Conservation (phyloP, 2,329 filamentous ascomycete species). For the Apiospora marii region DNA sequence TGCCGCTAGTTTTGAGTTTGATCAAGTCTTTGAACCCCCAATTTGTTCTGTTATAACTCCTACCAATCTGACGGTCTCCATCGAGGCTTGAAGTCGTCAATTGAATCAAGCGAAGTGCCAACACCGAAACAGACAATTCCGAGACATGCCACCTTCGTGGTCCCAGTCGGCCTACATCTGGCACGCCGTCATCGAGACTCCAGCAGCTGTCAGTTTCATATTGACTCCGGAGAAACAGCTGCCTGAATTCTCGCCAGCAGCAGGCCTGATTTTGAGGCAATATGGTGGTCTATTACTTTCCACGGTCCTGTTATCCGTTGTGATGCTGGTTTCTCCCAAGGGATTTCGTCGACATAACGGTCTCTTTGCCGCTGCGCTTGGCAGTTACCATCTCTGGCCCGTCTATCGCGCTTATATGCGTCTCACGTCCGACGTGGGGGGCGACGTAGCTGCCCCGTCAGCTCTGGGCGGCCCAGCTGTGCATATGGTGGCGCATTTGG, state of each 20-base stretch:
- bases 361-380: constrained; percentile 50
- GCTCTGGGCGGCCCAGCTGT: constrained; percentile 55
- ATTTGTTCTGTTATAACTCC: not conserved
- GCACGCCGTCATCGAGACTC: constrained; percentile 50
- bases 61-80: not conserved
- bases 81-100: not conserved
- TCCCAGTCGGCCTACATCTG: constrained; percentile 44
- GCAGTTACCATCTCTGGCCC: constrained; percentile 59
- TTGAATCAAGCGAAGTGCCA: not conserved
- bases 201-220: constrained; percentile 56
- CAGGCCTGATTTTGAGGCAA: constrained; percentile 53
- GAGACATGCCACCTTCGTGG: constrained; percentile 28
- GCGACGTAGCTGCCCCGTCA: constrained; percentile 30
- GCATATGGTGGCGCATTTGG: constrained; percentile 53
- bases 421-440: constrained; percentile 37
- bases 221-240: constrained; percentile 52
- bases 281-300: constrained; percentile 57
- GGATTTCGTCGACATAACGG: constrained; percentile 43
- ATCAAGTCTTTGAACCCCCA: not conserved
- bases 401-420: constrained; percentile 51
- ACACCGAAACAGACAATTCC: not conserved
- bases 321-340: constrained; percentile 41
- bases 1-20: not conserved
- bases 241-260: constrained; percentile 47
- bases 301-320: constrained; percentile 52